Conservation (phyloP, 768 basidiomycete genomes). For the Lactifluus pinguis region DNA sequence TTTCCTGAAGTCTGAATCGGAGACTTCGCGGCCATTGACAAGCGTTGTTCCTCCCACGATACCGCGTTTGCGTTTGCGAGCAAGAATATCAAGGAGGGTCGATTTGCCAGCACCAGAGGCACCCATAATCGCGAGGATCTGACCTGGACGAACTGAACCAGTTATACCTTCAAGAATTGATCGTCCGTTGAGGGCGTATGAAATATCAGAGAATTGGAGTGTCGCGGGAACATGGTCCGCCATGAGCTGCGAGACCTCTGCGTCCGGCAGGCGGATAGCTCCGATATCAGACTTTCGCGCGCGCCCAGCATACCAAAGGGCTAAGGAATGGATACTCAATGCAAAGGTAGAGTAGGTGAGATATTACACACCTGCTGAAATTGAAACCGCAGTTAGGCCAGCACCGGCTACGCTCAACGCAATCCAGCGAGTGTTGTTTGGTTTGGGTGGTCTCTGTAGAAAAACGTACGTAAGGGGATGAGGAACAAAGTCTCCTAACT, state of each 20-base stretch:
- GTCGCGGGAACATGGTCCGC: conserved; percentile 90
- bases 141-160: conserved; percentile 79
- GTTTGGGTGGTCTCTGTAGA: conserved; percentile 62
- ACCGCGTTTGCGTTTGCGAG: conserved; percentile 82
- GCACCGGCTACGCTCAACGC: conserved; percentile 78
- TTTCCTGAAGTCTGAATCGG: conserved; percentile 65
- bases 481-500: conserved; percentile 18
- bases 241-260: conserved; percentile 79
- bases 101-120: conserved; percentile 96
- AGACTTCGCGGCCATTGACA: conserved; percentile 78
- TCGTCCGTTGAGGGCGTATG: conserved; percentile 63
- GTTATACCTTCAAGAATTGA: conserved; percentile 73
- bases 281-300: conserved; percentile 58
- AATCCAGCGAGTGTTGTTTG: conserved; percentile 74
- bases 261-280: conserved; percentile 68
- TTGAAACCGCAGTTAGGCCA: conserved; percentile 61
- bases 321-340: conserved; percentile 27
- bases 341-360: neutral
- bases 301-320: conserved; percentile 89
- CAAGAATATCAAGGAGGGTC: conserved; percentile 92
- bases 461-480: neutral
- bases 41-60: conserved; percentile 61
- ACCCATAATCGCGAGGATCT: conserved; percentile 94
- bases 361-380: conserved; percentile 43
- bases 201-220: conserved; percentile 80